phyloP scores from a whole-genome alignment of 129 eudicot genomes.

The Chrysanthemum seticuspe region DNA sequence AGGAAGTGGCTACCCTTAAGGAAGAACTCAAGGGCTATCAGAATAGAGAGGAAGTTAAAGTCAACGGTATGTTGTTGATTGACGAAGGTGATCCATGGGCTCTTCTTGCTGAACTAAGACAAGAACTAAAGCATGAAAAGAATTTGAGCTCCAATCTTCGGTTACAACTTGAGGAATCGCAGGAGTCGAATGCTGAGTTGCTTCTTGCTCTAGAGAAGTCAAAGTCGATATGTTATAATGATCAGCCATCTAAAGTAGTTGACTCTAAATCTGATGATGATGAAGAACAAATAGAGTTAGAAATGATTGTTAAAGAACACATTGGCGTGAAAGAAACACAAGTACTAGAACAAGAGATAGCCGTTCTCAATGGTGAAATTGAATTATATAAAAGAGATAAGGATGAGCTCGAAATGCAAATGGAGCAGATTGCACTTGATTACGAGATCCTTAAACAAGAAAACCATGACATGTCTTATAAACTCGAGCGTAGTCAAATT shows the following conservation, averaged over 20 bases:
- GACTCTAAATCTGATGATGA: slow-evolving; percentile 49
- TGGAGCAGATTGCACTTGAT: slow-evolving; percentile 93
- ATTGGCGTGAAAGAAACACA: slow-evolving; percentile 55
- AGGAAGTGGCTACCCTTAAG: slow-evolving; percentile 52
- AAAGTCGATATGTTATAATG: slow-evolving; percentile 33
- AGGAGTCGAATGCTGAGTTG: slow-evolving; percentile 70
- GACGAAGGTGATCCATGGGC: slow-evolving; percentile 63
- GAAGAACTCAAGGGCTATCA: slow-evolving; percentile 54
- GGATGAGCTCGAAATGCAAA: slow-evolving; percentile 87
- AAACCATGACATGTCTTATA: slow-evolving; percentile 64
- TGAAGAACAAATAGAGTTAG: slow-evolving; percentile 81
- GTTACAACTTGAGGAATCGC: slow-evolving; percentile 72
- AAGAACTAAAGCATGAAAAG: slow-evolving; percentile 63
- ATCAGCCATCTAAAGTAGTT: slow-evolving; percentile 21
- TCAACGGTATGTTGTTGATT: slow-evolving; percentile 33
- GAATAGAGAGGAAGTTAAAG: slow-evolving; percentile 30
- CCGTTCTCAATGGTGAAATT: slow-evolving; percentile 58
- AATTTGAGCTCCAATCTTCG: slow-evolving; percentile 57
- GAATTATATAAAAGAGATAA: slow-evolving; percentile 69
- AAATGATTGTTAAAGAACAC: slow-evolving; percentile 73
- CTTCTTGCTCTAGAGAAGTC: slow-evolving; percentile 69
- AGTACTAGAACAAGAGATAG: slow-evolving; percentile 67
- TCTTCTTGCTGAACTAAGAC: slow-evolving; percentile 60
- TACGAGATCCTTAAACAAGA: slow-evolving; percentile 92
- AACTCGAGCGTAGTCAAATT: slow-evolving; percentile 62